Conservation (phyloP, 108 stramenopile species). For the Nannochloropsis gaditana region DNA sequence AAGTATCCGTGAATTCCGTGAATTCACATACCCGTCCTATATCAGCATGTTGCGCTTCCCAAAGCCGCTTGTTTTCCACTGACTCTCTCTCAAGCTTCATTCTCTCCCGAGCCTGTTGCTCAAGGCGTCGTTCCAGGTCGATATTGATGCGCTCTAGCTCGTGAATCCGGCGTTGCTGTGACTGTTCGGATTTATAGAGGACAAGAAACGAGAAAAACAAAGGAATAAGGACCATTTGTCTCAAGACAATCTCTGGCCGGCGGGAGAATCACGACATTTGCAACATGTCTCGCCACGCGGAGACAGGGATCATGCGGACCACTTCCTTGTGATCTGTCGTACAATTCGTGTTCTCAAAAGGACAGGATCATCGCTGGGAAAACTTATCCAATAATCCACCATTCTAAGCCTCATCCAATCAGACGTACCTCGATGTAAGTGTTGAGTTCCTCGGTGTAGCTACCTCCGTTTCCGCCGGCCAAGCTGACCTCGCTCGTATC, state of each 20-base stretch:
- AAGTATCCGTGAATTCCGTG: no score
- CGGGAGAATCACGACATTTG: no score
- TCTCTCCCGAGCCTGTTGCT: not conserved
- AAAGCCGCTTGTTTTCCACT: not conserved
- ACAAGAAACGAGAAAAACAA: not conserved
- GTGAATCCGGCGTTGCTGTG: not conserved
- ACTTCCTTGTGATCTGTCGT: no score
- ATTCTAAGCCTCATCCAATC: not conserved
- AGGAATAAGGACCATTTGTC: not conserved
- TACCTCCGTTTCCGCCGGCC: not conserved
- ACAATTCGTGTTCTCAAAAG: no score
- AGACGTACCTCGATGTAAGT: not conserved
- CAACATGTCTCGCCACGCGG: no score
- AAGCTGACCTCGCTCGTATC: not conserved
- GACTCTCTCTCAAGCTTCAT: constrained; percentile 20
- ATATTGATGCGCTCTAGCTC: constrained; percentile 11
- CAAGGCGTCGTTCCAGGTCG: not conserved
- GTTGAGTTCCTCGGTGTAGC: not conserved
- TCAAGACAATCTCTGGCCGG: no score
- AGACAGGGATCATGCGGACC: no score
- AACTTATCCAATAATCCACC: no score
- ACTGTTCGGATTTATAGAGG: not conserved
- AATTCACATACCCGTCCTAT: not conserved
- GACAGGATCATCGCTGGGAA: no score
- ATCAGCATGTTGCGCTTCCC: constrained; percentile 19